Percentiles rank a stretch among this genome's conserved stretches.
phyloP scores from a whole-genome alignment of 1,139 yeast genomes.

The Zygosaccharomyces sapae region DNA sequence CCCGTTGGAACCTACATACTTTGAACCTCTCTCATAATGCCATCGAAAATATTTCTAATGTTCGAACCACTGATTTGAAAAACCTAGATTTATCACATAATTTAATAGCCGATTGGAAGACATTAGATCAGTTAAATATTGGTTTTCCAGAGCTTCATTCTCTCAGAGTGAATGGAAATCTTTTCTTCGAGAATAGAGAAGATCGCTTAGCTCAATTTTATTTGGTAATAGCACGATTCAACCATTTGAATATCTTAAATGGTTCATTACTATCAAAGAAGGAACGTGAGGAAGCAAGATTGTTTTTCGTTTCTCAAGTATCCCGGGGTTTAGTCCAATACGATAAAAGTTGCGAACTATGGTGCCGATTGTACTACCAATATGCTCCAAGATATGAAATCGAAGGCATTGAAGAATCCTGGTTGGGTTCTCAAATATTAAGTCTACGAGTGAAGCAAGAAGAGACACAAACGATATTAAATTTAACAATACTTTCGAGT shows the following conservation, averaged over 20 bases:
- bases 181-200: conserved; percentile 43
- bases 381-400: neutral
- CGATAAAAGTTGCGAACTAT: neutral
- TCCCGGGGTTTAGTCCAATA: conserved; percentile 27
- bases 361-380: neutral
- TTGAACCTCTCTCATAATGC: conserved; percentile 12
- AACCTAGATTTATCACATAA: conserved; percentile 19
- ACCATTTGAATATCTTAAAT: conserved; percentile 44
- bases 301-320: conserved; percentile 58
- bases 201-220: conserved; percentile 34
- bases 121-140: conserved; percentile 42
- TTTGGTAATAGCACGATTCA: conserved; percentile 50
- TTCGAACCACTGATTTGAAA: conserved; percentile 2
- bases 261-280: conserved; percentile 48
- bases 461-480: neutral
- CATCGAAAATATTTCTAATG: neutral
- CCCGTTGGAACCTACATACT: neutral
- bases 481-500: conserved; percentile 15
- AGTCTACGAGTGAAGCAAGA: conserved; percentile 17
- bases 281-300: conserved; percentile 61
- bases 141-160: conserved; percentile 41
- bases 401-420: neutral
- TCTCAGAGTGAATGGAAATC: conserved; percentile 51
- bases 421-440: conserved; percentile 16
- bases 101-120: conserved; percentile 40